Conservation (phyloP, 768 basidiomycete genomes). For the Agrocybe chaxingu region DNA sequence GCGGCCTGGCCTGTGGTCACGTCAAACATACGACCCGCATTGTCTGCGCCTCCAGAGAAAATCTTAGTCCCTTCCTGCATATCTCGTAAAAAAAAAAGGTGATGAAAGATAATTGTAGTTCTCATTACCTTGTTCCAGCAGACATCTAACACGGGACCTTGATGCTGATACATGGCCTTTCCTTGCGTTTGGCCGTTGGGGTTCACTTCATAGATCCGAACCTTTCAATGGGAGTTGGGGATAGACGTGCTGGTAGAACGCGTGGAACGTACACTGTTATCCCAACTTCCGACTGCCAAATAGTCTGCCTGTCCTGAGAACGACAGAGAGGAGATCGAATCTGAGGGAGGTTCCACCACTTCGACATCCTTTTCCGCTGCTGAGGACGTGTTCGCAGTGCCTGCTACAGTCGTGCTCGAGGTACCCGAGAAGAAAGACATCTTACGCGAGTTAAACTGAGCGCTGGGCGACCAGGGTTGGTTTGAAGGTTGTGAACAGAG, state of each 20-base stretch:
- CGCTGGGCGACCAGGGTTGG: no score
- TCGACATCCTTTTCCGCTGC: slow-evolving; percentile 75
- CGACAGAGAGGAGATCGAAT: slow-evolving; percentile 81
- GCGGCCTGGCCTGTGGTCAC: slow-evolving; percentile 74
- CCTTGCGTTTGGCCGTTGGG: slow-evolving; percentile 77
- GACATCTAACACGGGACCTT: slow-evolving; percentile 83
- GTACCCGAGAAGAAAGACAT: slow-evolving; percentile 42
- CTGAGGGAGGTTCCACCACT: slow-evolving; percentile 74
- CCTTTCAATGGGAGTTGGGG: slow-evolving; percentile 43
- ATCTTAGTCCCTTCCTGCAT: slow-evolving; percentile 84
- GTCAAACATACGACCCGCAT: slow-evolving; percentile 93
- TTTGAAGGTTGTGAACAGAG: no score
- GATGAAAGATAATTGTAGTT: no score
- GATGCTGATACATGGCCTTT: slow-evolving; percentile 88
- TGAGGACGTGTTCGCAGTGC: slow-evolving; percentile 31
- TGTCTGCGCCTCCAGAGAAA: slow-evolving; percentile 92
- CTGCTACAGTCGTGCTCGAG: slow-evolving; percentile 23
- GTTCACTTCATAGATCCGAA: slow-evolving; percentile 89
- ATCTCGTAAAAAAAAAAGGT: not conserved
- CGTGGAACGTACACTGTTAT: slow-evolving; percentile 70
- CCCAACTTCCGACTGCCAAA: slow-evolving; percentile 92
- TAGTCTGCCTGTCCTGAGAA: slow-evolving; percentile 88
- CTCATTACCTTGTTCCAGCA: slow-evolving; percentile 85
- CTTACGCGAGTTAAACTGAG: not conserved
- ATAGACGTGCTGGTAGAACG: not conserved